These are phyloP conservation scores for Talaromyces ruber DNA, from an alignment of 495 filamentous ascomycete genomes.

Conservation along the genomic window DNA sequence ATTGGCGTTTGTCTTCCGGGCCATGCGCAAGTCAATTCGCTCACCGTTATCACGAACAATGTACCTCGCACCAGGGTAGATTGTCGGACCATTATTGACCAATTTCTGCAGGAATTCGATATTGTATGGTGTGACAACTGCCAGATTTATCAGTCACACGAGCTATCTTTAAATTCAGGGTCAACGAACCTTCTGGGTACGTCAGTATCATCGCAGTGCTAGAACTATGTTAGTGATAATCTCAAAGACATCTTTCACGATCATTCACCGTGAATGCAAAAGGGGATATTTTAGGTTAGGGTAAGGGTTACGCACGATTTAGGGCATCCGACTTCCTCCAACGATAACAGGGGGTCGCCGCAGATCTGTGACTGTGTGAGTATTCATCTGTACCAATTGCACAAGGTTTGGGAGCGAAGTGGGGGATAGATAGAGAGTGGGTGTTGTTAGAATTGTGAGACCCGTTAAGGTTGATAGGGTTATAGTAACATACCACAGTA, in stretches of 20 bases:
- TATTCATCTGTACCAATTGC: neutral
- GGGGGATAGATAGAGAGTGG: too few species aligned
- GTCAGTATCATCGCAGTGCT: constrained; percentile 85
- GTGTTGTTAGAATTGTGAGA: neutral
- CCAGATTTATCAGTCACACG: constrained; percentile 73
- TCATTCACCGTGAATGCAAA: too few species aligned
- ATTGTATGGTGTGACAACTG: constrained; percentile 97
- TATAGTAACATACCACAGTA: constrained; percentile 63
- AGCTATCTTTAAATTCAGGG: too few species aligned
- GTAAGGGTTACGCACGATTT: neutral
- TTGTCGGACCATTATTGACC: constrained; percentile 86
- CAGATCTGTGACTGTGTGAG: neutral
- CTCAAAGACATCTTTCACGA: too few species aligned
- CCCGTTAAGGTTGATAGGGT: neutral
- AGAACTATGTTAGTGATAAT: constrained; percentile 52
- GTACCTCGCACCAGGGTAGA: constrained; percentile 91
- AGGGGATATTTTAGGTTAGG: too few species aligned
- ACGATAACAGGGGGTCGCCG: constrained; percentile 89
- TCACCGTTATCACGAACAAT: constrained; percentile 88
- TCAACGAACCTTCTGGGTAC: constrained; percentile 59
- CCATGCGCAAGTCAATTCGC: constrained; percentile 87
- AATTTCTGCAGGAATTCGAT: constrained; percentile 82
- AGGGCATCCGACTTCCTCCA: constrained; percentile 78
- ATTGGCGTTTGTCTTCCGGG: constrained; percentile 70
- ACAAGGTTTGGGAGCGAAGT: neutral